phyloP scores from a whole-genome alignment of 768 basidiomycete species.

The Lentinus tigrinus region DNA sequence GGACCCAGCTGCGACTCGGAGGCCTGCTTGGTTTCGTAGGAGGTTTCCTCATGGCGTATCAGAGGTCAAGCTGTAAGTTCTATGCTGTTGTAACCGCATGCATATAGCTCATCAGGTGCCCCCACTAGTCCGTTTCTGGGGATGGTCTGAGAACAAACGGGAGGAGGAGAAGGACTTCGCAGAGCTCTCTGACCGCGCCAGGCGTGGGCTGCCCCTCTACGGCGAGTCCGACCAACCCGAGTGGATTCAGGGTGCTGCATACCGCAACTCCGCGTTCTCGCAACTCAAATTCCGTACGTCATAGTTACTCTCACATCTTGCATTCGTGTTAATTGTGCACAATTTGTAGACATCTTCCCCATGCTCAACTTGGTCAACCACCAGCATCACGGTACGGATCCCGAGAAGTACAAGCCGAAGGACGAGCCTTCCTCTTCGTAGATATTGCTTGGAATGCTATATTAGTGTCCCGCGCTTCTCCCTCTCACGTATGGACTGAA shows the following conservation, averaged over 20 bases:
- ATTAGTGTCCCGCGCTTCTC: not conserved
- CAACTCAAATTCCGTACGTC: constrained; percentile 86
- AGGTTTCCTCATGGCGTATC: constrained; percentile 93
- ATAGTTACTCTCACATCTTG: not conserved
- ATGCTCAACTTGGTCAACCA: constrained; percentile 97
- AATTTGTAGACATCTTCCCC: constrained; percentile 60
- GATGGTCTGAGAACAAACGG: constrained; percentile 85
- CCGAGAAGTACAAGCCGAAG: constrained; percentile 63
- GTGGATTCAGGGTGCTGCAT: constrained; percentile 86
- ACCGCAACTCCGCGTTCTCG: constrained; percentile 88
- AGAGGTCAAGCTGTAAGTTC: constrained; percentile 78
- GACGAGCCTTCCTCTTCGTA: constrained; percentile 22
- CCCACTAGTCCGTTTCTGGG: constrained; percentile 84
- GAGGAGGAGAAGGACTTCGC: constrained; percentile 77
- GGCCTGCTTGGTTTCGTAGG: constrained; percentile 83
- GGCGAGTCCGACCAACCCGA: constrained; percentile 78
- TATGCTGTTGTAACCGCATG: not conserved
- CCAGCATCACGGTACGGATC: constrained; percentile 80
- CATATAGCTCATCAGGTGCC: not conserved
- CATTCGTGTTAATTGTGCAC: not conserved
- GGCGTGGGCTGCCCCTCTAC: constrained; percentile 81
- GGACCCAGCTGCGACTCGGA: constrained; percentile 49
- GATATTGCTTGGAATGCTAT: not conserved
- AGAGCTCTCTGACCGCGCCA: constrained; percentile 74
- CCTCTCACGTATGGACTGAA: not conserved